Evolutionary conservation across 345 rosid species (phyloP), one percentile per base, ranked within the genome.

Genomic region (Eucalyptus tenuipes): DNA sequence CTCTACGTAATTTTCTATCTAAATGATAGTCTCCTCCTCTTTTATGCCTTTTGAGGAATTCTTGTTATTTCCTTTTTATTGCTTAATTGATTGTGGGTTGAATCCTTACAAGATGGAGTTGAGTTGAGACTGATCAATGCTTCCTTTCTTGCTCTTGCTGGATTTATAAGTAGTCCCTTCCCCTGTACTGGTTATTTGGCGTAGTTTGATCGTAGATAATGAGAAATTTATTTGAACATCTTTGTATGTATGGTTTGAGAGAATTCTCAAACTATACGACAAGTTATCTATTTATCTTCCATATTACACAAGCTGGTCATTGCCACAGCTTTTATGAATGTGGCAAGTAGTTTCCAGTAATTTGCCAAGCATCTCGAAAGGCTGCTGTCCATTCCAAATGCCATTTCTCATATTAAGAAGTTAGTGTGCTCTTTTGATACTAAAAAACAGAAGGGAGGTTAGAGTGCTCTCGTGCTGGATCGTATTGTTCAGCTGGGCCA

Each of bases 1-100:
- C 89, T 94, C 99, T 86, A 91, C 92, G 99, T 97, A 96, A 93
- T 89, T 88, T 90, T 92, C 71, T 88, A 87, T 25, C 68, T 49
- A 37, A 50, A 31, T 37, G 61, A 52, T 75, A 12, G 42, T 40
- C 84, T 75, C 47, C 84, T 37, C 47, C 84, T 42, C 42, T 37
- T 75, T 20, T 37, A 20, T 40, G 47, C 29, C 84, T 75, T 75
- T 40, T 40, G 47, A 24, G 15, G 47, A 20, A 10, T 75, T 75
- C 15, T 22, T 75, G 5, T 75, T 75, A 40, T 75, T 20, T 40
- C 82, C 13, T 17, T 75, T 40, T 75, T 20, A 75, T 75, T 75
- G 29, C 47, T 75, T 75, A 40, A 75, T 75, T 75, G 84, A 75
- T 75, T 75, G 47, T 75, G 84, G 84, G 84, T 75, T 40, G 84